Percentiles rank a stretch among this genome's conserved stretches.
Conservation (phyloP, 768 basidiomycete genomes). For the Boletellus ananas region DNA sequence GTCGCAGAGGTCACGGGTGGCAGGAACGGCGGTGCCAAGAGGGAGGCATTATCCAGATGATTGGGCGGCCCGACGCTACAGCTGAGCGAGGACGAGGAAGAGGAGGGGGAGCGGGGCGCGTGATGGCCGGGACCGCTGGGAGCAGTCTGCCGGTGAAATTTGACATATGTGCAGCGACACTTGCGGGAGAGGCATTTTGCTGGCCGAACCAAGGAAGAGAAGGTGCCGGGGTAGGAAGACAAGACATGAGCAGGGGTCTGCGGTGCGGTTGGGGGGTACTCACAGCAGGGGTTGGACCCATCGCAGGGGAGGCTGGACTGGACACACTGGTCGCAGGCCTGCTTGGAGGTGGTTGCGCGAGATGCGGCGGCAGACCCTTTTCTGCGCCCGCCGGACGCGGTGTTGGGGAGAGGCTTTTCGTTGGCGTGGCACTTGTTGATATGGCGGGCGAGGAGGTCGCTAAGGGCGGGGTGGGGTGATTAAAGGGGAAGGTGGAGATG, state of each 20-base stretch:
- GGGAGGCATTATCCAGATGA: constrained; percentile 41
- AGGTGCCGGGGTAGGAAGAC: no score
- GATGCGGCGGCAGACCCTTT: constrained; percentile 66
- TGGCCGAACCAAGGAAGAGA: constrained; percentile 22
- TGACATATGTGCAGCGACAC: constrained; percentile 72
- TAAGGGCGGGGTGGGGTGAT: constrained; percentile 26
- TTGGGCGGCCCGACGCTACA: constrained; percentile 18
- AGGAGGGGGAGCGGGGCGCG: constrained; percentile 34
- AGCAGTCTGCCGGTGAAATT: constrained; percentile 79
- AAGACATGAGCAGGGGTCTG: neutral
- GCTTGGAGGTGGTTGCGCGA: constrained; percentile 74
- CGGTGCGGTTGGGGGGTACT: constrained; percentile 23
- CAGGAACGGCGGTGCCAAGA: constrained; percentile 35
- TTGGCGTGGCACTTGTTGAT: constrained; percentile 85
- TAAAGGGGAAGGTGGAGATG: constrained; percentile 4
- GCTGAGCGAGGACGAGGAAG: constrained; percentile 28
- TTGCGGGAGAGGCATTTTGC: constrained; percentile 75
- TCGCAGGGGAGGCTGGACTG: constrained; percentile 73
- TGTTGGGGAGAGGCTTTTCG: constrained; percentile 50
- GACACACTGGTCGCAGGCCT: constrained; percentile 84
- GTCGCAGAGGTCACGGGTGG: constrained; percentile 25
- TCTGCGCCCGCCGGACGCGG: constrained; percentile 42
- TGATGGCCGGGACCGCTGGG: constrained; percentile 71
- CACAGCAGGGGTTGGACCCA: constrained; percentile 75
- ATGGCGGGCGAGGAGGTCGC: constrained; percentile 82